Percentiles rank a stretch among this genome's conserved stretches.
Evolutionary conservation across 495 filamentous ascomycete species (phyloP).

Genomic region (Rostrohypoxylon terebratum): DNA sequence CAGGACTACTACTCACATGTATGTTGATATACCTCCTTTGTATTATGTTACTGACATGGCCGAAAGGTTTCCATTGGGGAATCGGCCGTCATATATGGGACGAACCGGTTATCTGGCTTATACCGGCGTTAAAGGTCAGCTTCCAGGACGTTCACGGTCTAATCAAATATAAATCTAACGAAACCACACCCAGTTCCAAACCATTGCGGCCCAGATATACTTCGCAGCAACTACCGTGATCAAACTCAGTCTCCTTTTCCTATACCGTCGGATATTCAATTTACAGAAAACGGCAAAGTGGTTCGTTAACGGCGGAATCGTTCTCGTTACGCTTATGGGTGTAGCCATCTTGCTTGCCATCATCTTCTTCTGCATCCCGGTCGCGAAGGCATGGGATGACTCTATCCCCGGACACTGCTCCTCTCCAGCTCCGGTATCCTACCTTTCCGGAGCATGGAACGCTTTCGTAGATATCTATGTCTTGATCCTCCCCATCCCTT

Average conservation of each 20-base stretch:
- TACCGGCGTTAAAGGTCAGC: slow-evolving; percentile 5
- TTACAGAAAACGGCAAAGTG: slow-evolving; percentile 5
- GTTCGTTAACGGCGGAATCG: slow-evolving; percentile 5
- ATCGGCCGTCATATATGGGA: slow-evolving; percentile 12
- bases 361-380: slow-evolving; percentile 11
- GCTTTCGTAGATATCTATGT: slow-evolving; percentile 13
- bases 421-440: neutral
- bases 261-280: slow-evolving; percentile 10
- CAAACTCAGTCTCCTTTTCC: slow-evolving; percentile 14
- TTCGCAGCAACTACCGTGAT: slow-evolving; percentile 4
- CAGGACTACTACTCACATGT: slow-evolving; percentile 1
- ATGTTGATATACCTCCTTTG: neutral
- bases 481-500: slow-evolving; percentile 1
- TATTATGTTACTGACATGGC: neutral
- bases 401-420: slow-evolving; percentile 1
- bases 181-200: neutral
- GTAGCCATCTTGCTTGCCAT: slow-evolving; percentile 3
- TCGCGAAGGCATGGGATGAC: slow-evolving; percentile 6
- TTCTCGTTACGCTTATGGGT: slow-evolving; percentile 2
- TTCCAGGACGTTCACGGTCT: neutral
- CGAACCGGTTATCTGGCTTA: slow-evolving; percentile 2
- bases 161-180: neutral
- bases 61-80: slow-evolving; percentile 14
- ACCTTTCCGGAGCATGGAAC: slow-evolving; percentile 4
- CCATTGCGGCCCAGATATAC: slow-evolving; percentile 11